Base-by-base conservation (phyloP, 495 filamentous ascomycete genomes). In the Xylaria grammica region DNA sequence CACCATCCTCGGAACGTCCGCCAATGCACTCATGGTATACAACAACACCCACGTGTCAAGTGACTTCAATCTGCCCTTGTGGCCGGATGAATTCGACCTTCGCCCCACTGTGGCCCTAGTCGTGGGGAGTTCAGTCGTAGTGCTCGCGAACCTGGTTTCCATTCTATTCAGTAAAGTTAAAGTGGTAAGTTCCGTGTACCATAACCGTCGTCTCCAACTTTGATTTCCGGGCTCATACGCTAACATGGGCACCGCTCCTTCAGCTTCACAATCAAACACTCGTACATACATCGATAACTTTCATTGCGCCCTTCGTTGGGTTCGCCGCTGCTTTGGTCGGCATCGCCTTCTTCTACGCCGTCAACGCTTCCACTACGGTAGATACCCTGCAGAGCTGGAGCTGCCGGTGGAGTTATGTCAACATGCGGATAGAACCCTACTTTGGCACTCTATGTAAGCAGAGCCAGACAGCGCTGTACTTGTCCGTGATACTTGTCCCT, bases 351-450 rank as follows among this genome's bases (percentile, higher is more conserved):
- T 85, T 81, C 74, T 86, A 86, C 65, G 75, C 73, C 51, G 78
- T 82, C 74, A 84, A 85, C 63, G 67, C 78, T 26, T 85, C 82
- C 1, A 68, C 68, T 44, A 74, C 69, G 6, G 71, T 74, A 58
- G 79, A 80, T 67, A 82, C 81, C 42, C 69, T 85, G 30, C 67
- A 85, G 68, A 82, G 79, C 71, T 86, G 84, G 84, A 80, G 77
- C 27, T 86, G 84, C 73, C 81, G 81, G 53, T 86, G 83, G 83
- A 67, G 67, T 5, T 63, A 69, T 42, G 66, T 84, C 29, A 27
- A 49, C 30, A 85, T 85, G 83, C 53, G 52, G 20, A 49, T 72
- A 40, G 65, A 74, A 67, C 84, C 84, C 46, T 73, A 81, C 65
- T 86, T 80, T 73, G 74, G 69, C 8, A 77, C 75, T 1, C 68